Percentiles rank a stretch among this genome's conserved stretches.
Conservation (phyloP, 495 filamentous ascomycete species). For the Cercophora scortea region DNA sequence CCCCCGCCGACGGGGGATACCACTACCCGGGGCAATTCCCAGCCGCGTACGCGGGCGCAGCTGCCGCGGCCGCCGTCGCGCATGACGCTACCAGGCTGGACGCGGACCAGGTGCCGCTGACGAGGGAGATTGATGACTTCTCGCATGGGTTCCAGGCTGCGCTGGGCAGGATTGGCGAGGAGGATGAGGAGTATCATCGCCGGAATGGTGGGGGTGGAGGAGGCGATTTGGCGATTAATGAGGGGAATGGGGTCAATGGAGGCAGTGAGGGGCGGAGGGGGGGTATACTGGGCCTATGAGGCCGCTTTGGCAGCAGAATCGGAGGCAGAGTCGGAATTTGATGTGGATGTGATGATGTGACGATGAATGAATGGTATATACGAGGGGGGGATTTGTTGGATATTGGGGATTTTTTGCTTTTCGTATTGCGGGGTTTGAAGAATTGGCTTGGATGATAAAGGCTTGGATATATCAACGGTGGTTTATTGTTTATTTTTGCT, state of each 20-base stretch:
- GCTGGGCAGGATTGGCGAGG: constrained; percentile 32
- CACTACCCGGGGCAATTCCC: constrained; percentile 16
- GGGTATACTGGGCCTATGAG: constrained; percentile 1
- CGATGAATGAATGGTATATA: background rate
- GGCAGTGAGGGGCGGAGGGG: background rate
- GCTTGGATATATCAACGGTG: no score
- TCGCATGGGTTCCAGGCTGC: constrained; percentile 27
- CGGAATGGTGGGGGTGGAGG: background rate
- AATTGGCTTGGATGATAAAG: no score
- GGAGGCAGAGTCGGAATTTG: constrained; percentile 36
- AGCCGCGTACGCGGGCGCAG: constrained; percentile 10
- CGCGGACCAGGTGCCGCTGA: constrained; percentile 22
- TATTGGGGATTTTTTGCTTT: no score
- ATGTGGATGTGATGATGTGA: constrained; percentile 34
- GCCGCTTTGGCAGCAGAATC: constrained; percentile 43
- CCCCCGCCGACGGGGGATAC: constrained; percentile 7
- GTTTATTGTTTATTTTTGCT: no score
- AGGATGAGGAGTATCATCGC: constrained; percentile 14
- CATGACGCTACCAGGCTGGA: constrained; percentile 4
- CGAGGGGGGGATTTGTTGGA: no score
- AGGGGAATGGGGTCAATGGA: constrained; percentile 11
- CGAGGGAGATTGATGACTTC: constrained; percentile 35
- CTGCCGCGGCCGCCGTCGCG: background rate
- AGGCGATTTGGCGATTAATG: constrained; percentile 7
- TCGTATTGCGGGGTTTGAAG: no score